Percentiles rank a stretch among this genome's conserved stretches.
These are phyloP conservation scores for Paratrypanosoma confusum DNA, from an alignment of 208 protist genomes.

Conservation along the genomic window DNA sequence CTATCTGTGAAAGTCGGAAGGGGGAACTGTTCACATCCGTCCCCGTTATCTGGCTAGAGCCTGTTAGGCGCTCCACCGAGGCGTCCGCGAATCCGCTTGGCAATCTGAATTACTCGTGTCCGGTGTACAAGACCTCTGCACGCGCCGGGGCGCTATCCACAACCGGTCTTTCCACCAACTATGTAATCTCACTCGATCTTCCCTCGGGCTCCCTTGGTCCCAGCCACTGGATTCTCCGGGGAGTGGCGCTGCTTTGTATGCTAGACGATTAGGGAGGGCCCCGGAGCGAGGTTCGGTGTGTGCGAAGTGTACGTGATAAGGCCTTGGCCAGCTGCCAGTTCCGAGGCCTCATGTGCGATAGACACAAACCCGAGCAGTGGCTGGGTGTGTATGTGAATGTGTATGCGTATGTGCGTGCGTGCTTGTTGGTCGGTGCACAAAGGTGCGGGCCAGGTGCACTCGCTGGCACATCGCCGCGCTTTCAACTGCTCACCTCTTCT, in stretches of 20 bases:
- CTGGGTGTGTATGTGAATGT: too few relatives aligned
- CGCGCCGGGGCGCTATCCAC: conserved; percentile 85
- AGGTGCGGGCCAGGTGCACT: too few relatives aligned
- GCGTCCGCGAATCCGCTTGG: conserved; percentile 10
- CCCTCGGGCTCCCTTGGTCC: conserved; percentile 39
- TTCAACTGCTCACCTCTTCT: too few relatives aligned
- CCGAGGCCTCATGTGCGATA: too few relatives aligned
- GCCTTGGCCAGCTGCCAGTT: too few relatives aligned
- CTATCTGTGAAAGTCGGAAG: conserved; percentile 67
- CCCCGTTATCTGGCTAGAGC: conserved; percentile 87
- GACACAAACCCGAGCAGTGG: too few relatives aligned
- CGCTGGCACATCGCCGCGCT: too few relatives aligned
- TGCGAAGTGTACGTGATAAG: too few relatives aligned
- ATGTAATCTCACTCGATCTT: conserved; percentile 82
- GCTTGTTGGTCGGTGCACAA: too few relatives aligned
- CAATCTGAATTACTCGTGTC: conserved; percentile 84
- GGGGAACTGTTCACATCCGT: conserved; percentile 80
- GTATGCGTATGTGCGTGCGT: too few relatives aligned
- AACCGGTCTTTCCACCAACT: conserved; percentile 88
- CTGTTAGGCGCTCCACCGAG: conserved; percentile 33
- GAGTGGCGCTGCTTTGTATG: conserved; percentile 90
- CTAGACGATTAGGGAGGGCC: conserved; percentile 82
- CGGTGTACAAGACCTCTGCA: conserved; percentile 89
- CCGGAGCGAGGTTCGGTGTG: too few relatives aligned
- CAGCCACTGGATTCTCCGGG: conserved; percentile 87